Evolutionary conservation across 805 yeast genomes (phyloP).

Genomic region (Teunomyces barrocoloradensis): DNA sequence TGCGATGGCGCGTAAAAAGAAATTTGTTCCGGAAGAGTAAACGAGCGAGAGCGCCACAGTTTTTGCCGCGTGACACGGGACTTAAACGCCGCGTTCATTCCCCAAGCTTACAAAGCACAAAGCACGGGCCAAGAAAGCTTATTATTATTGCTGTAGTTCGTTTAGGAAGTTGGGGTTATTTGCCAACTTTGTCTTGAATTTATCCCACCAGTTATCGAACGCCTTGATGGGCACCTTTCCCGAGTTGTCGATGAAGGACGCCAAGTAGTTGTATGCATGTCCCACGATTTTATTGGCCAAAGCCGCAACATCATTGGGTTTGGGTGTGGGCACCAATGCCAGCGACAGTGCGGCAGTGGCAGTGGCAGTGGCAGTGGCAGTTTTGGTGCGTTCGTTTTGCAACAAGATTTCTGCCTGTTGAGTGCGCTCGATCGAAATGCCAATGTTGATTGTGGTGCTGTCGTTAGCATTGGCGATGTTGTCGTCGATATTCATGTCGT

Average conservation of each 20-base stretch:
- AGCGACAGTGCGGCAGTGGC: constrained; percentile 6
- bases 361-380: constrained; percentile 1
- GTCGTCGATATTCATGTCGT: constrained; percentile 36
- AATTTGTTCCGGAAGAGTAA: not conserved
- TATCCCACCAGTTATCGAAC: constrained; percentile 95
- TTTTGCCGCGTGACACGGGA: not conserved
- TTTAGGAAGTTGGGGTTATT: constrained; percentile 84
- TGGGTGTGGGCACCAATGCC: constrained; percentile 21
- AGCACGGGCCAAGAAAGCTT: too few species aligned
- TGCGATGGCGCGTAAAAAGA: not conserved
- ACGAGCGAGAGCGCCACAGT: not conserved
- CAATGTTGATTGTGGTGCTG: constrained; percentile 46
- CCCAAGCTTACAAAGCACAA: not conserved
- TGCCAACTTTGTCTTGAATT: constrained; percentile 69
- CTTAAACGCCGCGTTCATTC: not conserved
- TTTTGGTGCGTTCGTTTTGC: constrained; percentile 36
- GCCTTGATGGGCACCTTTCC: constrained; percentile 86
- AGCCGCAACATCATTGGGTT: constrained; percentile 40
- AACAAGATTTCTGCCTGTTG: constrained; percentile 61
- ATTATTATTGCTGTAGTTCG: constrained; percentile 13
- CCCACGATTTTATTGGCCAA: constrained; percentile 86
- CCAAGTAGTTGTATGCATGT: constrained; percentile 86
- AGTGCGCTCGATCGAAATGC: constrained; percentile 87
- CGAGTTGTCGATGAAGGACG: constrained; percentile 77
- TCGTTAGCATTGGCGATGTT: constrained; percentile 26